phyloP scores from a whole-genome alignment of 2,329 filamentous ascomycete species.

The Neopestalotiopsis sp. region DNA sequence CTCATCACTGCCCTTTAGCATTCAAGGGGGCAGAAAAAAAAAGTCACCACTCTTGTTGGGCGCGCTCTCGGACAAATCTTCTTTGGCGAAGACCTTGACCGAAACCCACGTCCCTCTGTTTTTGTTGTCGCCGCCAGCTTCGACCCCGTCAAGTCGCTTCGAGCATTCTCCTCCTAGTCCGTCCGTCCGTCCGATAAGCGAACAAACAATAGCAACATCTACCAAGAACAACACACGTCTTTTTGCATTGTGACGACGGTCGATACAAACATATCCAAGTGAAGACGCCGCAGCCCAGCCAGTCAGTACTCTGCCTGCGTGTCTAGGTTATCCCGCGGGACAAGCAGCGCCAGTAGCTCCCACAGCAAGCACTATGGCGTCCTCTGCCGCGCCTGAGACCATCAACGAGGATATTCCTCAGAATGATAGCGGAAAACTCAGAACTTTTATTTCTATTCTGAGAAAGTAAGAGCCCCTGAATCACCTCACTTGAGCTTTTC shows the following conservation, averaged over 20 bases:
- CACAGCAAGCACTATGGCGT: constrained; percentile 27
- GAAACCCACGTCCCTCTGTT: neutral
- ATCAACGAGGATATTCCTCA: constrained; percentile 42
- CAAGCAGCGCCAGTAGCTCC: neutral
- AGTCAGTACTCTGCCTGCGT: neutral
- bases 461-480: constrained; percentile 68
- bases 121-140: neutral
- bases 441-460: constrained; percentile 85
- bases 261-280: neutral
- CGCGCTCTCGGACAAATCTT: neutral
- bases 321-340: neutral
- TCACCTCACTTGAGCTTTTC: neutral
- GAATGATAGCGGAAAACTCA: constrained; percentile 87
- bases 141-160: neutral
- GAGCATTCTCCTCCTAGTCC: neutral
- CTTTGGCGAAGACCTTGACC: neutral
- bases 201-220: neutral
- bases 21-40: neutral
- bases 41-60: neutral
- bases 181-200: neutral
- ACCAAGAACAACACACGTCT: neutral
- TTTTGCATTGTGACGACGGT: neutral
- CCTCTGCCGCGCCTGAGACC: constrained; percentile 30
- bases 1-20: neutral
- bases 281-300: neutral